These are phyloP conservation scores for Neofusicoccum umdonicola DNA, from an alignment of 2,329 filamentous ascomycete genomes.

Conservation along the genomic window DNA sequence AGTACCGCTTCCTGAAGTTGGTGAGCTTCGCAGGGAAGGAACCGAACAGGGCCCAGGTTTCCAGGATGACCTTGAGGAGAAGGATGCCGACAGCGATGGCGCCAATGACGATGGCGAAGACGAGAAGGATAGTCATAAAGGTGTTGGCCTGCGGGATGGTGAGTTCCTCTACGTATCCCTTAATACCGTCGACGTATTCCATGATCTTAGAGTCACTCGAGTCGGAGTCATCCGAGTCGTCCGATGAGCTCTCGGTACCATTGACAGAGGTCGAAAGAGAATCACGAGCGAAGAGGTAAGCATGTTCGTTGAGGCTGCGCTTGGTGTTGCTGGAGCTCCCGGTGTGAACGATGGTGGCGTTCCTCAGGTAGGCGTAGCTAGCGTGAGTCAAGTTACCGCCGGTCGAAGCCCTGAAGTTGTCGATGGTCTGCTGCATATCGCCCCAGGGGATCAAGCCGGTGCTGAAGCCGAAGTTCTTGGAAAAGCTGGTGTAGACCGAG, in stretches of 20 bases:
- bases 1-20: constrained; percentile 93
- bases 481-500: constrained; percentile 80
- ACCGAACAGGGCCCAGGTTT: constrained; percentile 86
- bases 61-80: constrained; percentile 85
- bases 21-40: constrained; percentile 76
- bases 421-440: constrained; percentile 76
- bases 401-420: constrained; percentile 74
- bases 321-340: constrained; percentile 54
- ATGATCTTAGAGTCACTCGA: constrained; percentile 37
- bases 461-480: constrained; percentile 92
- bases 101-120: constrained; percentile 84
- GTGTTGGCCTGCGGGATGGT: constrained; percentile 84
- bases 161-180: constrained; percentile 79
- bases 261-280: constrained; percentile 36
- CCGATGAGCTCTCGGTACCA: constrained; percentile 31
- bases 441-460: constrained; percentile 80
- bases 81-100: constrained; percentile 82
- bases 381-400: constrained; percentile 84
- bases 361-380: constrained; percentile 71
- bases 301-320: constrained; percentile 45
- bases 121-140: constrained; percentile 90
- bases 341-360: constrained; percentile 70
- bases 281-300: constrained; percentile 32
- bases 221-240: constrained; percentile 19
- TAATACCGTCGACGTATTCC: constrained; percentile 68